Conservation (phyloP, 2,329 filamentous ascomycete genomes). For the Neoascochyta sp. region DNA sequence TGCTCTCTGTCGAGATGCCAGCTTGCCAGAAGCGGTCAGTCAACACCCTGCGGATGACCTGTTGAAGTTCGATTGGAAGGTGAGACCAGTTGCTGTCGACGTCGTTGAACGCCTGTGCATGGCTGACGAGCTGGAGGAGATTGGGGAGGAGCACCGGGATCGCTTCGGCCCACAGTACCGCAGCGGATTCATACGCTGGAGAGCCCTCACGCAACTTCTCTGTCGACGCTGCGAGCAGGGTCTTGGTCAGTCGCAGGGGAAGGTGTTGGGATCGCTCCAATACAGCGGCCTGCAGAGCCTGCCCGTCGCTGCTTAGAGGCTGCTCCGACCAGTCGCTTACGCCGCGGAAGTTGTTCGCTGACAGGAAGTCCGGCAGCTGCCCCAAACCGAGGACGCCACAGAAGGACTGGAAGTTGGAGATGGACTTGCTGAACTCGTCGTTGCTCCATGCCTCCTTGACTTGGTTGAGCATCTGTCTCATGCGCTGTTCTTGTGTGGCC, state of each 20-base stretch:
- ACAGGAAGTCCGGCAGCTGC: conserved; percentile 76
- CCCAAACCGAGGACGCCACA: conserved; percentile 75
- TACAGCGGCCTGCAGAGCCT: conserved; percentile 72
- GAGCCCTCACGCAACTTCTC: conserved; percentile 78
- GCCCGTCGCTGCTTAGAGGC: conserved; percentile 73
- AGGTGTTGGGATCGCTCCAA: conserved; percentile 71
- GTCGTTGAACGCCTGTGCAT: conserved; percentile 90
- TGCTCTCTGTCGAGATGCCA: conserved; percentile 90
- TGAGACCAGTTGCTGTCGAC: conserved; percentile 71
- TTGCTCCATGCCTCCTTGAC: conserved; percentile 78
- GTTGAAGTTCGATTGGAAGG: conserved; percentile 69
- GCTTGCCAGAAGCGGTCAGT: conserved; percentile 98
- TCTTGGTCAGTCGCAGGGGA: conserved; percentile 83
- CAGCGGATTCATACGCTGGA: conserved; percentile 69
- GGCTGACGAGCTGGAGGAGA: conserved; percentile 78
- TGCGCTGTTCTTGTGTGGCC: conserved; percentile 64
- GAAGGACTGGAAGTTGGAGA: conserved; percentile 75
- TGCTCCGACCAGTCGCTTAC: conserved; percentile 79
- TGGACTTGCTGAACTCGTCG: conserved; percentile 61
- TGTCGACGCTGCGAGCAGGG: conserved; percentile 85
- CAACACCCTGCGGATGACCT: conserved; percentile 75
- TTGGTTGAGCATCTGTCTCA: conserved; percentile 76
- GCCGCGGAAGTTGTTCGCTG: conserved; percentile 66
- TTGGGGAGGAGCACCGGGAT: conserved; percentile 81
- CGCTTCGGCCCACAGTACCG: conserved; percentile 77